These are phyloP conservation scores for Bipolaris zeicola DNA, from an alignment of 2,329 filamentous ascomycete genomes.

Conservation along the genomic window DNA sequence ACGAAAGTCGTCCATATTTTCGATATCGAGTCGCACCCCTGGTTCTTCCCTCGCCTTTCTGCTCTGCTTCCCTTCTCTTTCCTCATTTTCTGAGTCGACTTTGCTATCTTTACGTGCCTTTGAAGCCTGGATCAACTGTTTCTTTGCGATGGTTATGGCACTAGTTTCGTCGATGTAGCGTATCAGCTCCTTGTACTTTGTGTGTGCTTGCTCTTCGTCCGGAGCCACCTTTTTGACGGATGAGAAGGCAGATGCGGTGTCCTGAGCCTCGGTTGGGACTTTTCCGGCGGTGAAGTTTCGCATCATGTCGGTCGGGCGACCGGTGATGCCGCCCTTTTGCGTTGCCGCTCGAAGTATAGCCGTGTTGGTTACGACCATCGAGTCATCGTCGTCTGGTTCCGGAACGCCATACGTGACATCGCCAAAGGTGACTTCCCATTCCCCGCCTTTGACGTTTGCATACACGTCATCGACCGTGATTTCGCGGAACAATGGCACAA, in stretches of 20 bases:
- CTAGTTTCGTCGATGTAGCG: conserved; percentile 40
- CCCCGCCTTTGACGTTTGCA: conserved; percentile 61
- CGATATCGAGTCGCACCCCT: conserved; percentile 39
- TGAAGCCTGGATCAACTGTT: conserved; percentile 31
- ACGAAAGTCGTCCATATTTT: conserved; percentile 51
- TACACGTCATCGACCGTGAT: conserved; percentile 61
- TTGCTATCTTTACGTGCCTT: conserved; percentile 32
- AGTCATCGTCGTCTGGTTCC: conserved; percentile 47
- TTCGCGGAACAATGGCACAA: conserved; percentile 55
- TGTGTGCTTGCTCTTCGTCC: conserved; percentile 52
- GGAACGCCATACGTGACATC: conserved; percentile 34
- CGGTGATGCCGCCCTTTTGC: conserved; percentile 8
- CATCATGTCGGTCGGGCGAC: conserved; percentile 30
- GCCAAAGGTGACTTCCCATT: conserved; percentile 58
- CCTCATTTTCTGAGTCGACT: conserved; percentile 32
- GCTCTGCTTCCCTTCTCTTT: conserved; percentile 21
- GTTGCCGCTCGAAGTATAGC: conserved; percentile 54
- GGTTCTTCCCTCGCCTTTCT: conserved; percentile 6
- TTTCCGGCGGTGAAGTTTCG: conserved; percentile 50
- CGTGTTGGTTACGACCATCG: conserved; percentile 53
- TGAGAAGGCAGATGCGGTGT: conserved; percentile 45
- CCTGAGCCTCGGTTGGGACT: conserved; percentile 36
- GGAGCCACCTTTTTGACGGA: conserved; percentile 52
- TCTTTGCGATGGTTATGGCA: conserved; percentile 35
- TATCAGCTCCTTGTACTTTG: conserved; percentile 52